phyloP scores from a whole-genome alignment of 805 yeast species.

The Kazachstania psychrophila region DNA sequence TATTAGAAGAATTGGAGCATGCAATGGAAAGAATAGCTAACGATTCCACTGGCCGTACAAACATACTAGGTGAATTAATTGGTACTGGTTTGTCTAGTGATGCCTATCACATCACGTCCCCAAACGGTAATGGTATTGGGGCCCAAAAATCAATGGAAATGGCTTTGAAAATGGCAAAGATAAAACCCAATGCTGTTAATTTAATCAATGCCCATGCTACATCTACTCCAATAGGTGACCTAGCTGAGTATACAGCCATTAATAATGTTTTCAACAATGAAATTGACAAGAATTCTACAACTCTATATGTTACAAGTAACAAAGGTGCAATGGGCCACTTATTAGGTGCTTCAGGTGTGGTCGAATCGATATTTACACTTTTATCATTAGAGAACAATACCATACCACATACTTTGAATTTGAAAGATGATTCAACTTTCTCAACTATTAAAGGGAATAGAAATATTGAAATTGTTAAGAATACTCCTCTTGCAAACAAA shows the following conservation, averaged over 20 bases:
- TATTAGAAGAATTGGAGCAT: conserved; percentile 69
- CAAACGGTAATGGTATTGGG: conserved; percentile 72
- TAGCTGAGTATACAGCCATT: conserved; percentile 77
- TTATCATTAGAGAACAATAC: conserved; percentile 47
- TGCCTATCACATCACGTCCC: conserved; percentile 89
- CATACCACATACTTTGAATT: conserved; percentile 77
- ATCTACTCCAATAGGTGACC: conserved; percentile 80
- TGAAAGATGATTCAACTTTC: conserved; percentile 29
- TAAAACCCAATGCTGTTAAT: conserved; percentile 44
- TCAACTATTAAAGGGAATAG: not conserved
- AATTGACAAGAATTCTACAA: not conserved
- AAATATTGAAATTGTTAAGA: conserved; percentile 49
- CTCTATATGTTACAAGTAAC: conserved; percentile 59
- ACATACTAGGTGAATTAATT: conserved; percentile 67
- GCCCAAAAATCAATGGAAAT: conserved; percentile 73
- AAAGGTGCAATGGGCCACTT: conserved; percentile 93
- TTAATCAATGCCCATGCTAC: conserved; percentile 97
- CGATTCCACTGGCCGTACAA: conserved; percentile 29
- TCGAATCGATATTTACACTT: conserved; percentile 77
- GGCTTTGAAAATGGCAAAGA: conserved; percentile 50
- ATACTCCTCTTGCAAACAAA: conserved; percentile 33
- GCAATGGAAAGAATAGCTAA: conserved; percentile 45
- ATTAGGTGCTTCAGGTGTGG: conserved; percentile 93
- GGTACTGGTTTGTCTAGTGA: conserved; percentile 94
- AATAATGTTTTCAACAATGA: conserved; percentile 21